Evolutionary conservation across 495 filamentous ascomycete species (phyloP), one percentile per base, ranked within the genome.

Genomic region (Mytilinidion resinicola): DNA sequence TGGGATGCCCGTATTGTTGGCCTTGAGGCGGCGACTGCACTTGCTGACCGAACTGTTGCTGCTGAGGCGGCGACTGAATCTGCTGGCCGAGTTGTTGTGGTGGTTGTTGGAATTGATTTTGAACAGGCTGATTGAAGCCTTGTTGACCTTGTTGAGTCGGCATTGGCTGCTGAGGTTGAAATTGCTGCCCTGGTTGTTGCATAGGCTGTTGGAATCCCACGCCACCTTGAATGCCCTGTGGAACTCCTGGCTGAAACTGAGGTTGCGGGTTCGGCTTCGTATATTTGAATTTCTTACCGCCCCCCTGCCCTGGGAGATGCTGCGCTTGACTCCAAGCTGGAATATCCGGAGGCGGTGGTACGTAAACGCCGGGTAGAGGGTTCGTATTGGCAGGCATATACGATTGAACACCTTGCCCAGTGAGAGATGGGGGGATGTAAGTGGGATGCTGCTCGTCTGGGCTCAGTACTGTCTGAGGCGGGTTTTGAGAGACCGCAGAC

Each of bases 311-410:
- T 1, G 65, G 65, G 12, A 57, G 57, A 55, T 67, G 65, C 14
- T 52, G 36, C 1, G 58, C 61, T 30, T 64, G 65, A 34, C 60
- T 51, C 65, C 65, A 67, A 12, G 65, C 65, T 44, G 65, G 65
- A 51, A 67, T 58, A 48, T 67, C 65, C 0, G 65, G 65, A 25
- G 65, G 65, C 14, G 65, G 65, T 49, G 65, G 65, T 7, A 67
- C 48, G 50, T 67, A 67, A 15, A 67, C 62, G 9, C 65, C 65
- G n/a, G 65, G 62, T 19, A 61, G 37, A 15, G 65, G 65, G 46
- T 67, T 67, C 21, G 65, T 67, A 41, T 67, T 67, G 14, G 34
- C 37, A 15, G 62, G 61, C 53, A 61, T 56, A 44, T 67, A 67
- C 17, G 65, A 49, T 25, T 59, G 51, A 8, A 67, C 62, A 9